Percentiles rank a stretch among this genome's conserved stretches.
Evolutionary conservation across 768 basidiomycete genomes (phyloP).

Genomic region (Lactifluus hygrophoroides): DNA sequence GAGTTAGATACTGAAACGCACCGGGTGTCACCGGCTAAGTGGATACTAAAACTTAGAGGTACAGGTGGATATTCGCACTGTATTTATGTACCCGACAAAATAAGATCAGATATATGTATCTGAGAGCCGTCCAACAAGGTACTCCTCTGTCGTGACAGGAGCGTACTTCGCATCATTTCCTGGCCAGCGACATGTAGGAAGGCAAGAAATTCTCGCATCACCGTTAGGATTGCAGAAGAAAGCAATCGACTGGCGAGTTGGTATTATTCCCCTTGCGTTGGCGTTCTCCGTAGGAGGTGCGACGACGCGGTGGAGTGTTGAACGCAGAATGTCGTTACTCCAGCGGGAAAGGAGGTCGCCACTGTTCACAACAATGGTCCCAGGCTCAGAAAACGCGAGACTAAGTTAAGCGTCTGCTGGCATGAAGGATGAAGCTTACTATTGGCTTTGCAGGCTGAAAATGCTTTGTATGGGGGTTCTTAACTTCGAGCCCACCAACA

Average conservation of each 20-base stretch:
- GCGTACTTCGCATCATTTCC: conserved; percentile 52
- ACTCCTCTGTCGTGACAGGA: conserved; percentile 64
- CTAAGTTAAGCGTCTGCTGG: background rate
- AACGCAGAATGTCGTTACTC: conserved; percentile 74
- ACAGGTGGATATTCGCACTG: no score
- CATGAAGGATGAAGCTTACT: conserved; percentile 34
- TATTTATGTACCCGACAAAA: no score
- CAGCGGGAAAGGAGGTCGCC: conserved; percentile 76
- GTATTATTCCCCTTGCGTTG: conserved; percentile 46
- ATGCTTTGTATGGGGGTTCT: conserved; percentile 64
- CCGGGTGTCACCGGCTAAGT: no score
- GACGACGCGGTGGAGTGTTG: conserved; percentile 78
- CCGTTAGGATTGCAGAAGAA: conserved; percentile 86
- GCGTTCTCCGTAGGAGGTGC: conserved; percentile 50
- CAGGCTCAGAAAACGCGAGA: conserved; percentile 42
- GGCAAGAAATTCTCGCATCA: conserved; percentile 54
- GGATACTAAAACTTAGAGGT: no score
- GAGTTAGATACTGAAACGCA: no score
- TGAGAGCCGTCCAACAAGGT: conserved; percentile 63
- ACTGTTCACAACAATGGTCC: conserved; percentile 75
- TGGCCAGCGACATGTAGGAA: conserved; percentile 53
- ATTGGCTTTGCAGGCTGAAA: conserved; percentile 72
- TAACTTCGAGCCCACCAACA: conserved; percentile 77
- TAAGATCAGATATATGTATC: conserved; percentile 42
- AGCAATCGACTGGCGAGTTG: conserved; percentile 69